Evolutionary conservation across 2,329 filamentous ascomycete species (phyloP).

Genomic region (Colletotrichum orchidophilum): DNA sequence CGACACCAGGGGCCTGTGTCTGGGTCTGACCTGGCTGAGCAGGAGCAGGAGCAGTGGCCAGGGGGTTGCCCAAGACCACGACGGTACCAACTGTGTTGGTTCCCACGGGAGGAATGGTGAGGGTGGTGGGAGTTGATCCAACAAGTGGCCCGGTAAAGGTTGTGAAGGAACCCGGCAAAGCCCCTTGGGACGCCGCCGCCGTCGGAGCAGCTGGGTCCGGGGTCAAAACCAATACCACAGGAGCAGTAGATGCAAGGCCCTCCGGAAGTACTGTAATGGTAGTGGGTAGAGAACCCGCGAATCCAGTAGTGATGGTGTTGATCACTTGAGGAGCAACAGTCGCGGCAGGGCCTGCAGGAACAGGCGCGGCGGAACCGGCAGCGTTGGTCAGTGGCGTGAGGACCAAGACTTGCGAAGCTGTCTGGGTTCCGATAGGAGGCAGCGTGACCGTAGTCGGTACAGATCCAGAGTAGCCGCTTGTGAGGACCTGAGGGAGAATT

Average conservation of each 20-base stretch:
- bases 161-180: conserved; percentile 2
- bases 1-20: background rate
- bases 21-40: background rate
- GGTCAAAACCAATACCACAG: conserved; percentile 11
- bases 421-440: conserved; percentile 3
- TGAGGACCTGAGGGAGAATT: background rate
- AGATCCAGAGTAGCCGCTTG: conserved; percentile 6
- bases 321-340: background rate
- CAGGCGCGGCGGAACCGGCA: background rate
- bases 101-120: conserved; percentile 14
- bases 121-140: background rate
- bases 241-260: background rate
- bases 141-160: conserved; percentile 6
- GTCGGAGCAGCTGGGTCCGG: background rate
- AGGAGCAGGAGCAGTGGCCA: background rate
- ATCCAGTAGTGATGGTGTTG: conserved; percentile 10
- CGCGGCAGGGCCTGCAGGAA: background rate
- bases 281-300: background rate
- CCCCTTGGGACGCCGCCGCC: background rate
- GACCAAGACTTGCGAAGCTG: background rate
- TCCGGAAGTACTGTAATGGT: background rate
- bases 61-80: conserved; percentile 1
- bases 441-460: conserved; percentile 14
- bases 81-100: background rate
- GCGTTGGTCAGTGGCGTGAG: conserved; percentile 6